These are phyloP conservation scores for Irpex lacteus DNA, from an alignment of 1,284 basidiomycete species.

Conservation along the genomic window DNA sequence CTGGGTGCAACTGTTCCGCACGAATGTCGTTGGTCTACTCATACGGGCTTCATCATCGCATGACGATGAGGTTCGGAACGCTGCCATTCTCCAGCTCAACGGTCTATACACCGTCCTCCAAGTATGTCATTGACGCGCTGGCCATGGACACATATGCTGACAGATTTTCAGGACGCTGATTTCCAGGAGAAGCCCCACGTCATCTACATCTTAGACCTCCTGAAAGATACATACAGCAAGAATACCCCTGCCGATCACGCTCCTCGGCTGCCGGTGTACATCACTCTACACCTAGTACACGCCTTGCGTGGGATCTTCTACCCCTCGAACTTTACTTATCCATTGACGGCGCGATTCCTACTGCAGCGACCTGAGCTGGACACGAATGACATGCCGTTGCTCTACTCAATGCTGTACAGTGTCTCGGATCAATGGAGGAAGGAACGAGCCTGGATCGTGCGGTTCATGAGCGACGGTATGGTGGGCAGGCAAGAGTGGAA, in stretches of 20 bases:
- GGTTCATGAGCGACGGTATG: slow-evolving; percentile 82
- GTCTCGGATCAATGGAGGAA: slow-evolving; percentile 74
- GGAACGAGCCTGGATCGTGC: slow-evolving; percentile 86
- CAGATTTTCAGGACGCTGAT: slow-evolving; percentile 45
- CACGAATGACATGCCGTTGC: slow-evolving; percentile 75
- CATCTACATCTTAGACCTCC: slow-evolving; percentile 68
- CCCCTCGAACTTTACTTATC: slow-evolving; percentile 80
- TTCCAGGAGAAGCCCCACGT: slow-evolving; percentile 85
- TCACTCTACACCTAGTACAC: slow-evolving; percentile 79
- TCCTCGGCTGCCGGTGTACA: slow-evolving; percentile 68
- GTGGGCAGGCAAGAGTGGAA: slow-evolving; percentile 75
- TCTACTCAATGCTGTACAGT: slow-evolving; percentile 84
- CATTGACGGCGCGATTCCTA: slow-evolving; percentile 76
- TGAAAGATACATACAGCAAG: slow-evolving; percentile 58
- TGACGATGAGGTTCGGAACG: slow-evolving; percentile 54
- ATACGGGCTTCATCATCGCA: slow-evolving; percentile 75
- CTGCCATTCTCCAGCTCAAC: slow-evolving; percentile 54
- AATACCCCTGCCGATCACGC: slow-evolving; percentile 33
- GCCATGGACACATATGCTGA: slow-evolving; percentile 2
- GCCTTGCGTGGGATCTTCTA: slow-evolving; percentile 76
- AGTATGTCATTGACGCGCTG: slow-evolving; percentile 35
- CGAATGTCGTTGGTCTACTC: slow-evolving; percentile 75
- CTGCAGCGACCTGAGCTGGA: slow-evolving; percentile 82
- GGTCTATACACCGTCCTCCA: slow-evolving; percentile 53
- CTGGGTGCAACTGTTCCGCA: slow-evolving; percentile 86